Evolutionary conservation across 2,329 filamentous ascomycete genomes (phyloP).

Genomic region (Fusarium mangiferae): DNA sequence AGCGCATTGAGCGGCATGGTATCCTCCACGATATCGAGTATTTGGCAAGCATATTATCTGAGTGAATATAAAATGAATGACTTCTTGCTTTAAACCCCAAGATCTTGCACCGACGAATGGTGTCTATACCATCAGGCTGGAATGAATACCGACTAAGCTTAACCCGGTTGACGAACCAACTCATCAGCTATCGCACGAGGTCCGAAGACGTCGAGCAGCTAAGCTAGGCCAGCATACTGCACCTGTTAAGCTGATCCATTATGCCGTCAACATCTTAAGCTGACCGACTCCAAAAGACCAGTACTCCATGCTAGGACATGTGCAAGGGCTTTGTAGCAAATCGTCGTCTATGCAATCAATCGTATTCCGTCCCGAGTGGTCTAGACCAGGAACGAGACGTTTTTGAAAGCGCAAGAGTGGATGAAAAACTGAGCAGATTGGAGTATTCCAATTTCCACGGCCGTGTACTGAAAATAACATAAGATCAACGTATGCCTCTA

Average conservation of each 20-base stretch:
- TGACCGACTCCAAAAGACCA: neutral
- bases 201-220: conserved; percentile 7
- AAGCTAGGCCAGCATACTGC: conserved; percentile 7
- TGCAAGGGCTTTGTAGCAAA: neutral
- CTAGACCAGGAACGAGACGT: conserved; percentile 17
- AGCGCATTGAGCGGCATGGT: conserved; percentile 49
- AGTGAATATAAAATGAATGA: conserved; percentile 42
- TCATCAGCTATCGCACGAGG: conserved; percentile 19
- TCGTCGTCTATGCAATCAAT: neutral
- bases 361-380: conserved; percentile 16
- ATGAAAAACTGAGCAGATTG: neutral
- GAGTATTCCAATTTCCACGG: neutral
- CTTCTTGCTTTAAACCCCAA: conserved; percentile 39
- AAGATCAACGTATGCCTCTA: conserved; percentile 12
- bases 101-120: conserved; percentile 23
- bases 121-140: conserved; percentile 16
- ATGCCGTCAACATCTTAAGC: neutral
- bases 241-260: conserved; percentile 7
- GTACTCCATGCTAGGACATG: conserved; percentile 1
- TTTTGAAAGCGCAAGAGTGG: conserved; percentile 2
- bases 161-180: conserved; percentile 4
- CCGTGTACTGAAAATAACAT: neutral
- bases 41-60: conserved; percentile 45
- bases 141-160: neutral
- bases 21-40: conserved; percentile 57